Conservation (phyloP, 768 basidiomycete genomes). For the Cytidiella melzeri region DNA sequence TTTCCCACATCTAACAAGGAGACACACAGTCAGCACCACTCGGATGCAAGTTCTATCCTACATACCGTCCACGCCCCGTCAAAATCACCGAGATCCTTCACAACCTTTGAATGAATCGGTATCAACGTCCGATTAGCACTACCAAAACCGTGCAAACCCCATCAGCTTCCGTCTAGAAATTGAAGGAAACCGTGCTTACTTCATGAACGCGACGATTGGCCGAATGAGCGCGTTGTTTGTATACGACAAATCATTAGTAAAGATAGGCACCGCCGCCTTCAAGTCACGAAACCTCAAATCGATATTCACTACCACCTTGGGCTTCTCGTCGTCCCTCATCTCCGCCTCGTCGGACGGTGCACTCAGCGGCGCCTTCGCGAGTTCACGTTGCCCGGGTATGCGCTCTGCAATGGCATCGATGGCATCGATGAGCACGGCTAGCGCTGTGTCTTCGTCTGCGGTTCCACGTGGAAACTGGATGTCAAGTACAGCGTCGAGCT, state of each 20-base stretch:
- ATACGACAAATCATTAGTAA: slow-evolving; percentile 82
- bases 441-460: slow-evolving; percentile 61
- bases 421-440: slow-evolving; percentile 83
- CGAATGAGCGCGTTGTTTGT: slow-evolving; percentile 89
- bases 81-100: slow-evolving; percentile 80
- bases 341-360: slow-evolving; percentile 49
- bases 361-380: slow-evolving; percentile 80
- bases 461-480: slow-evolving; percentile 92
- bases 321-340: slow-evolving; percentile 30
- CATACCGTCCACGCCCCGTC: slow-evolving; percentile 95
- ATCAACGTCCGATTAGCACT: slow-evolving; percentile 92
- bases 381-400: slow-evolving; percentile 82
- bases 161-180: background rate
- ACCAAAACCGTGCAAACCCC: background rate
- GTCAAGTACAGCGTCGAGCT: slow-evolving; percentile 93
- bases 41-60: slow-evolving; percentile 14
- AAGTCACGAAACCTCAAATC: slow-evolving; percentile 92
- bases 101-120: slow-evolving; percentile 87
- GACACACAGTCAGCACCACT: slow-evolving; percentile 13
- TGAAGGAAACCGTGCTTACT: slow-evolving; percentile 46
- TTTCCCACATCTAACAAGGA: slow-evolving; percentile 78
- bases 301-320: slow-evolving; percentile 76
- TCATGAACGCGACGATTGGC: slow-evolving; percentile 98
- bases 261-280: slow-evolving; percentile 92
- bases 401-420: slow-evolving; percentile 75